These are phyloP conservation scores for Globisporangium okanoganense DNA, from an alignment of 352 stramenopile genomes.

Conservation along the genomic window DNA sequence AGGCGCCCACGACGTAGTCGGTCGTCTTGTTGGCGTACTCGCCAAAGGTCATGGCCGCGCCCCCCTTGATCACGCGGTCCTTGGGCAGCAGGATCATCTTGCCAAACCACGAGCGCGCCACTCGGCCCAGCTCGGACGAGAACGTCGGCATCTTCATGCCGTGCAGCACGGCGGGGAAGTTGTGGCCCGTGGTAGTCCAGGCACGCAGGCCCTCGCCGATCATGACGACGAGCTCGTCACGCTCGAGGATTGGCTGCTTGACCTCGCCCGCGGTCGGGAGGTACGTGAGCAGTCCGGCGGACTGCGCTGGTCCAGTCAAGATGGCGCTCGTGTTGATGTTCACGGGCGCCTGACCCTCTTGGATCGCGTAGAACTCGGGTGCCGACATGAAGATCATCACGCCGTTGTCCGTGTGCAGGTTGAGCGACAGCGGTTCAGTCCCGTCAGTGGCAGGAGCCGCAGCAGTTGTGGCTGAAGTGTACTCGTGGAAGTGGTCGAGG, in stretches of 20 bases:
- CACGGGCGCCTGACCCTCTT: neutral
- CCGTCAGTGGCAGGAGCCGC: too few relatives aligned
- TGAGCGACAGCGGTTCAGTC: conserved; percentile 10
- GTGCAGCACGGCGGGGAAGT: conserved; percentile 18
- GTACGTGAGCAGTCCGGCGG: conserved; percentile 18
- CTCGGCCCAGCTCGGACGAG: conserved; percentile 6
- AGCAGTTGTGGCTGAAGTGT: conserved; percentile 16
- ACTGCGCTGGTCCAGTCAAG: conserved; percentile 5
- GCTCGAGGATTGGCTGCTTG: conserved; percentile 14
- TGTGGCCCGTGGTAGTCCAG: conserved; percentile 11
- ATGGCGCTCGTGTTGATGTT: conserved; percentile 7
- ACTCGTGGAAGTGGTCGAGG: conserved; percentile 23
- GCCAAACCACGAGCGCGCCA: conserved; percentile 10
- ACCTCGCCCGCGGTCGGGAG: conserved; percentile 5
- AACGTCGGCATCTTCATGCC: conserved; percentile 21
- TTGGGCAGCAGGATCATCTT: conserved; percentile 22
- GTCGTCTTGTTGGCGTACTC: conserved; percentile 16
- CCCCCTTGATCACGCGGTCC: conserved; percentile 15
- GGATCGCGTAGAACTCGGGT: conserved; percentile 17
- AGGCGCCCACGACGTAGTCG: conserved; percentile 10
- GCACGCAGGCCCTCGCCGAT: conserved; percentile 19
- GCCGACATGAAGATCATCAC: conserved; percentile 21
- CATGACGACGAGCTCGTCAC: conserved; percentile 27
- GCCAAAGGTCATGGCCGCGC: conserved; percentile 15
- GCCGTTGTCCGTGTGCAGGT: conserved; percentile 25